Evolutionary conservation across 495 filamentous ascomycete genomes (phyloP).

Genomic region (Sordaria brevicollis): DNA sequence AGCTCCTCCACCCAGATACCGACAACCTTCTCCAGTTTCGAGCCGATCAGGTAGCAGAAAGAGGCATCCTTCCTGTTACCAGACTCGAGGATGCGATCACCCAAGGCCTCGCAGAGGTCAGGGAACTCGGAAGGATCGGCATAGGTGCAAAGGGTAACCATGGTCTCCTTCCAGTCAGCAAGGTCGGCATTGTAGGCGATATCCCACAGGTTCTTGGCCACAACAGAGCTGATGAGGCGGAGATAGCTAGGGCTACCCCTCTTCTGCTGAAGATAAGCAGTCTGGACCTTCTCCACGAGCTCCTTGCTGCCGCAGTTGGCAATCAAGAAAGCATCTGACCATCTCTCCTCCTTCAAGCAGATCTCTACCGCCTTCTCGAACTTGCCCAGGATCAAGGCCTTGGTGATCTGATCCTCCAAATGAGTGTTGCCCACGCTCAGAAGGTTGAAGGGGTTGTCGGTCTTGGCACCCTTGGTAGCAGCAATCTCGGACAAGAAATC

Average conservation of each 20-base stretch:
- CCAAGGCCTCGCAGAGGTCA: slow-evolving; percentile 92
- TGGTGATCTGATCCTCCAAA: slow-evolving; percentile 79
- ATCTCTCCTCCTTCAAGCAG: slow-evolving; percentile 74
- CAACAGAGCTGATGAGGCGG: slow-evolving; percentile 79
- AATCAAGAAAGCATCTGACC: slow-evolving; percentile 97
- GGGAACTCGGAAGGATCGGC: slow-evolving; percentile 83
- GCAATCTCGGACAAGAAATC: slow-evolving; percentile 71
- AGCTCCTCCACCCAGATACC: slow-evolving; percentile 87
- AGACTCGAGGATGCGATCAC: slow-evolving; percentile 78
- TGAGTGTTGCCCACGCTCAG: slow-evolving; percentile 69
- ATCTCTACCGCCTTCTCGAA: slow-evolving; percentile 87
- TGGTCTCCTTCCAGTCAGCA: slow-evolving; percentile 89
- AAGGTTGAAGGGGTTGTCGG: slow-evolving; percentile 47
- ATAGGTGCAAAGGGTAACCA: slow-evolving; percentile 92
- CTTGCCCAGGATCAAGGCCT: slow-evolving; percentile 73
- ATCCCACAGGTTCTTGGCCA: slow-evolving; percentile 97
- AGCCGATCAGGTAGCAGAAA: slow-evolving; percentile 91
- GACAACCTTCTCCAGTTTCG: slow-evolving; percentile 94
- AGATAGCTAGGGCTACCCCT: slow-evolving; percentile 80
- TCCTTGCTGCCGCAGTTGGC: slow-evolving; percentile 93
- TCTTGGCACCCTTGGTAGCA: slow-evolving; percentile 42
- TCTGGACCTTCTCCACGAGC: slow-evolving; percentile 88
- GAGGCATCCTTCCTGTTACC: slow-evolving; percentile 73
- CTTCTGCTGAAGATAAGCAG: slow-evolving; percentile 79
- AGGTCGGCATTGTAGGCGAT: slow-evolving; percentile 92